Conservation (phyloP, 1,284 basidiomycete species). For the Apiotrichum veenhuisii region DNA sequence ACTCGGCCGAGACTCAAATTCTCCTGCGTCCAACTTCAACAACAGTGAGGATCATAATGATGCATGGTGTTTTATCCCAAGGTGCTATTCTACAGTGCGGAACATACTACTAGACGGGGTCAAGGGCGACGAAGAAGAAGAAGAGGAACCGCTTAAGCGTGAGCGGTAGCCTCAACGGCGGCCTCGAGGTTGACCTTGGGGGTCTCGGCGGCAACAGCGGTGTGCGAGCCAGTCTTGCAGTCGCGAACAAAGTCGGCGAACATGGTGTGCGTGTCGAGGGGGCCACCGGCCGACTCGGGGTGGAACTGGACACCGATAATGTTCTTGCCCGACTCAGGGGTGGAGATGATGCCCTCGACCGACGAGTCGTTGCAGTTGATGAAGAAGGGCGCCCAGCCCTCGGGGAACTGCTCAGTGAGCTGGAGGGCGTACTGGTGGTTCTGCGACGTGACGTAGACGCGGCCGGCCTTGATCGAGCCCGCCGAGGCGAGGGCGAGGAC, state of each 20-base stretch:
- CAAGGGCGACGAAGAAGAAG: not conserved
- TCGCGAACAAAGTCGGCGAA: slow-evolving; percentile 83
- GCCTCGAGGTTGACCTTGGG: no score
- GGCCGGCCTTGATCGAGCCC: slow-evolving; percentile 87
- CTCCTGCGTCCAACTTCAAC: not conserved
- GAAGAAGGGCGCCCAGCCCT: slow-evolving; percentile 95
- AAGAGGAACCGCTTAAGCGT: not conserved
- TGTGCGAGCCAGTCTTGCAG: slow-evolving; percentile 54
- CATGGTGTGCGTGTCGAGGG: slow-evolving; percentile 93
- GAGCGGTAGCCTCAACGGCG: not conserved
- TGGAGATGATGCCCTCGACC: slow-evolving; percentile 95
- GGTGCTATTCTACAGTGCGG: slow-evolving; percentile 1
- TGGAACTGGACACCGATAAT: slow-evolving; percentile 98
- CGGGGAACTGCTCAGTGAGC: slow-evolving; percentile 86
- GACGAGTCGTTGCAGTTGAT: slow-evolving; percentile 96
- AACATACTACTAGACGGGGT: no score
- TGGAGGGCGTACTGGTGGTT: slow-evolving; percentile 95
- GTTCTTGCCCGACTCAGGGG: slow-evolving; percentile 74
- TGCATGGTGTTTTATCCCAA: not conserved
- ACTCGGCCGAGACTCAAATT: no score
- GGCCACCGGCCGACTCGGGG: slow-evolving; percentile 59
- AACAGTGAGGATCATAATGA: not conserved
- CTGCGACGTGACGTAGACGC: slow-evolving; percentile 92
- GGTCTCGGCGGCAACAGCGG: not conserved
- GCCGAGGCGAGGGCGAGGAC: slow-evolving; percentile 86